phyloP scores from a whole-genome alignment of 768 basidiomycete species.

The Gloeopeniophorella convolvens region DNA sequence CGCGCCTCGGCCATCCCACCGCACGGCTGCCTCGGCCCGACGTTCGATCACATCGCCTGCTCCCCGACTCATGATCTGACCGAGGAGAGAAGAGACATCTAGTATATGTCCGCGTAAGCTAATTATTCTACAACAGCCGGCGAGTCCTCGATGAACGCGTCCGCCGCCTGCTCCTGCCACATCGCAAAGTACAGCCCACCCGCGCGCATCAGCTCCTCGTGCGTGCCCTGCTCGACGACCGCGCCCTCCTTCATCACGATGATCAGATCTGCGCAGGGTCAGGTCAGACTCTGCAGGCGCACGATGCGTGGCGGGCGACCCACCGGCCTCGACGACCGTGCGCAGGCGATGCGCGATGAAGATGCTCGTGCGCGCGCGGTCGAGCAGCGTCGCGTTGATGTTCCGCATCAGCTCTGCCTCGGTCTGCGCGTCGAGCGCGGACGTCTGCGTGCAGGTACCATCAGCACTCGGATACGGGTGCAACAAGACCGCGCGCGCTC shows the following conservation, averaged over 20 bases:
- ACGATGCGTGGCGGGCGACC: conserved; percentile 20
- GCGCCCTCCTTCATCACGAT: conserved; percentile 89
- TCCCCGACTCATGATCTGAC: too few species aligned
- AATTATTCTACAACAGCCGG: conserved; percentile 11
- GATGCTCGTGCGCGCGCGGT: conserved; percentile 82
- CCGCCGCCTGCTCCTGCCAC: conserved; percentile 70
- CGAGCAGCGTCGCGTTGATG: conserved; percentile 71
- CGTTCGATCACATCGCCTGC: too few species aligned
- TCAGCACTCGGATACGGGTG: neutral
- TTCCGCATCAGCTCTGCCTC: conserved; percentile 94
- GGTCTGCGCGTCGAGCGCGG: conserved; percentile 91
- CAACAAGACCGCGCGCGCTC: conserved; percentile 27
- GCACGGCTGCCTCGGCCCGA: too few species aligned
- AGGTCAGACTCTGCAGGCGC: neutral
- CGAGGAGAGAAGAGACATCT: too few species aligned
- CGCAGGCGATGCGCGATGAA: conserved; percentile 94
- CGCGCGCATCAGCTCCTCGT: conserved; percentile 70
- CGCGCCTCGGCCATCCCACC: too few species aligned
- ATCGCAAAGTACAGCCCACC: conserved; percentile 72
- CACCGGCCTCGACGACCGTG: conserved; percentile 87
- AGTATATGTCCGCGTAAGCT: too few species aligned
- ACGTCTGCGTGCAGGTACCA: conserved; percentile 53
- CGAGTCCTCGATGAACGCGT: conserved; percentile 13
- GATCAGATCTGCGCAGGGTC: conserved; percentile 60
- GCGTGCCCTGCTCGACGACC: conserved; percentile 90